phyloP scores from a whole-genome alignment of 805 yeast species.

The Saturnispora diversa region DNA sequence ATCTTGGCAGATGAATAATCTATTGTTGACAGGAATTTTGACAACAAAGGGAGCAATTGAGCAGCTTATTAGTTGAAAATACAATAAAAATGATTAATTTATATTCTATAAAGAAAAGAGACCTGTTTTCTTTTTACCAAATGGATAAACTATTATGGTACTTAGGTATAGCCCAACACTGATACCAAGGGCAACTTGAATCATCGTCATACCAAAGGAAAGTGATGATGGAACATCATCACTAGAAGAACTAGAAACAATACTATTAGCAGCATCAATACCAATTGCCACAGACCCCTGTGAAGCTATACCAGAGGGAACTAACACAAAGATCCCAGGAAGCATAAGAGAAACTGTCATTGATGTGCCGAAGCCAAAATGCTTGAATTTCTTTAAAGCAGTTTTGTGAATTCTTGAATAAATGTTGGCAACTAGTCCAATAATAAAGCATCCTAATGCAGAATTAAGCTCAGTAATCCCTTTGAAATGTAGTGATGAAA shows the following conservation, averaged over 20 bases:
- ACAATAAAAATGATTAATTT: too few species aligned
- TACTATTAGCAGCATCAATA: constrained; percentile 59
- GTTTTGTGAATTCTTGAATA: constrained; percentile 85
- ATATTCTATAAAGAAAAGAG: constrained; percentile 62
- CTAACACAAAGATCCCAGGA: constrained; percentile 92
- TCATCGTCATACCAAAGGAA: constrained; percentile 78
- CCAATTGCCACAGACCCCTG: constrained; percentile 82
- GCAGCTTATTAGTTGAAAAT: neutral
- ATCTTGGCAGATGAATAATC: too few species aligned
- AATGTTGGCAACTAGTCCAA: constrained; percentile 81
- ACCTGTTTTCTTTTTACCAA: constrained; percentile 84
- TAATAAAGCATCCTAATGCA: constrained; percentile 82
- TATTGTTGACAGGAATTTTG: too few species aligned
- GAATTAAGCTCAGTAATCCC: constrained; percentile 71
- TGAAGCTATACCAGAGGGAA: constrained; percentile 91
- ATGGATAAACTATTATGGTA: constrained; percentile 81
- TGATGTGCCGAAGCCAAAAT: constrained; percentile 20
- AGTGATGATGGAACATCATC: constrained; percentile 22
- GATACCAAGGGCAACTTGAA: constrained; percentile 87
- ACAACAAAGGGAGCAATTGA: too few species aligned
- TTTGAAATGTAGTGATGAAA: constrained; percentile 62
- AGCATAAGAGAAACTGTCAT: constrained; percentile 93
- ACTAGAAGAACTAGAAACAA: constrained; percentile 34
- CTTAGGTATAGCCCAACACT: constrained; percentile 92
- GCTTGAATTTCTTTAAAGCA: constrained; percentile 19